Evolutionary conservation across 176 grass and related monocot genomes (phyloP), one percentile per base, ranked within the genome.

Genomic region (Microstegium vimineum): DNA sequence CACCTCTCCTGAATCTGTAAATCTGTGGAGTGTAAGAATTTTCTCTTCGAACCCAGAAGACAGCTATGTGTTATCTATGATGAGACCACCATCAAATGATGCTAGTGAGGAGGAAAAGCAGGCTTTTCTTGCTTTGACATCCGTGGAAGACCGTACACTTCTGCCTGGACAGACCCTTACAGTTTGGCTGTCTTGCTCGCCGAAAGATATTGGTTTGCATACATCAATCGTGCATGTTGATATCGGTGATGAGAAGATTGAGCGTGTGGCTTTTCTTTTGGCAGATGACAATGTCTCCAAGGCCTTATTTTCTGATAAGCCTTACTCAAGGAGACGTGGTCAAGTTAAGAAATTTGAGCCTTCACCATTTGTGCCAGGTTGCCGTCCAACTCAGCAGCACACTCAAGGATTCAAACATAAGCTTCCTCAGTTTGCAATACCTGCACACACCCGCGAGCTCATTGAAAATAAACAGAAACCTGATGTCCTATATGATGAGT

Each of bases 31-130:
- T 76, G 84, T 95, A 23, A 95, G 86, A 80, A 95, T 98, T 45
- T 98, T 94, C 82, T 91, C 88, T 52, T 95, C 95, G 23, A 95
- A 90, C 69, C 95, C 90, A 27, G 90, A 98, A 86, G 92, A 95
- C 35, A 94, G 90, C 69, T 98, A 71, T 80, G 66, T 90, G 8
- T 79, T 98, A 51, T 95, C 95, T 33, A 81, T 94, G 71, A 98
- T 94, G 92, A 93, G 45, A 78, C 92, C 95, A 66, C 95, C 95
- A 10, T 13, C 31, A 63, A 86, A 86, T 69, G 89, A 90, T 70
- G 25, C 70, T 12, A 81, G 88, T 52, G 90, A 88, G 80, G 86
- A 70, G 30, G 79, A 60, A 70, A 91, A 81, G 32, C 54, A n/a
- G 31, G 80, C 72, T 54, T 95, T 93, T 84, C 60, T 95, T 28